A percentile compares a stretch with the other conserved stretches of the same genome.
phyloP scores from a whole-genome alignment of 495 filamentous ascomycete genomes.

The Trichoderma reesei region DNA sequence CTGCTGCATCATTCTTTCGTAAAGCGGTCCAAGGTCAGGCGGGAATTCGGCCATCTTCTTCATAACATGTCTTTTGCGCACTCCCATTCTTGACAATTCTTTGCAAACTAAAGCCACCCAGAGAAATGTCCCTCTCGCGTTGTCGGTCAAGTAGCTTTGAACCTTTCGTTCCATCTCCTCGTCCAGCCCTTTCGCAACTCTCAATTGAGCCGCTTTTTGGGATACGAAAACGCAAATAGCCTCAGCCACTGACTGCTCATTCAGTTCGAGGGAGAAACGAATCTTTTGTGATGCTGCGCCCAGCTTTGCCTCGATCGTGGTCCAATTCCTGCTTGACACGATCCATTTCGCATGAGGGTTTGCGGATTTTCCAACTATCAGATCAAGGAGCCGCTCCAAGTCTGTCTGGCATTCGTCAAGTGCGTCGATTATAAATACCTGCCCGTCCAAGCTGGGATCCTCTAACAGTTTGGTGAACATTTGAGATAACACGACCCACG shows the following conservation, averaged over 20 bases:
- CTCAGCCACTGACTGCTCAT: background rate
- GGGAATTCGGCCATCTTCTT: conserved; percentile 14
- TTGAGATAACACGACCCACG: conserved; percentile 20
- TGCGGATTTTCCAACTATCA: background rate
- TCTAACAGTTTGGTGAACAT: conserved; percentile 25
- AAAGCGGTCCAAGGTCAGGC: conserved; percentile 11
- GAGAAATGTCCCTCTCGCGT: conserved; percentile 21
- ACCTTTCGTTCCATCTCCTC: background rate
- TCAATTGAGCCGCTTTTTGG: background rate
- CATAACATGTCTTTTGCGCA: background rate
- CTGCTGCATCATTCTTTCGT: conserved; percentile 16
- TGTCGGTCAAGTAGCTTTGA: conserved; percentile 14
- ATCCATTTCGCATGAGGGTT: background rate
- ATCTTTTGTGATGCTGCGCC: background rate
- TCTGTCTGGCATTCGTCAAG: conserved; percentile 5
- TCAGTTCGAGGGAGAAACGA: background rate
- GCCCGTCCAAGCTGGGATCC: too few species aligned
- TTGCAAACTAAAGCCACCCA: conserved; percentile 23
- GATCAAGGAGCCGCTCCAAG: background rate
- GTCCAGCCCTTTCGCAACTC: background rate
- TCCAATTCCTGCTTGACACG: background rate
- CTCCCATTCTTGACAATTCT: conserved; percentile 7
- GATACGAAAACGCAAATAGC: background rate
- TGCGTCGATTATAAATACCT: too few species aligned
- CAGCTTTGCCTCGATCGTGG: background rate